Conservation (phyloP, 2,329 filamentous ascomycete species). For the Rutstroemia sp. region DNA sequence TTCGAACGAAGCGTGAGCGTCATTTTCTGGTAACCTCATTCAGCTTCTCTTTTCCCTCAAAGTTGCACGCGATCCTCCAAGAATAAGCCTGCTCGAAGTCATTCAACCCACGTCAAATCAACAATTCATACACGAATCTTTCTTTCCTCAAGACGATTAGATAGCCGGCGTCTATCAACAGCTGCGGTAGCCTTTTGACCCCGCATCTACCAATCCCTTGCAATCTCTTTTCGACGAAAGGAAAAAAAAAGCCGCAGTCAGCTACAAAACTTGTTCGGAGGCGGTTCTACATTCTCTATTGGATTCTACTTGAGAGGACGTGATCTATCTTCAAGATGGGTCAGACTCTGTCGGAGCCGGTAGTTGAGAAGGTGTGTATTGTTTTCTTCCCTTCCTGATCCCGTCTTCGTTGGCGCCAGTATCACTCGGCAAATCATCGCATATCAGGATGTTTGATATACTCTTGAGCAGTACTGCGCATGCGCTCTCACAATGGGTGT, state of each 20-base stretch:
- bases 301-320: constrained; percentile 23
- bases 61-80: constrained; percentile 7
- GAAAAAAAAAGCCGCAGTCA: not conserved
- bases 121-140: not conserved
- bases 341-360: constrained; percentile 98
- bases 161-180: constrained; percentile 6
- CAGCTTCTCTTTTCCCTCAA: not conserved
- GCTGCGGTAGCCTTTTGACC: not conserved
- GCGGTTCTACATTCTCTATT: constrained; percentile 6
- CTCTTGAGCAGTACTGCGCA: not conserved
- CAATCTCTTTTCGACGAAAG: constrained; percentile 4
- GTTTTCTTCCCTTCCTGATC: constrained; percentile 5
- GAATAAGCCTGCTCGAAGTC: not conserved
- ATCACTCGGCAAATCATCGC: constrained; percentile 1
- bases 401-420: constrained; percentile 1
- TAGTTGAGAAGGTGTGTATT: constrained; percentile 88
- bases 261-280: not conserved
- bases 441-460: not conserved
- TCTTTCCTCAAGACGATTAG: not conserved
- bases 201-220: constrained; percentile 4
- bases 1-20: not conserved
- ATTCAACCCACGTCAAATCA: not conserved
- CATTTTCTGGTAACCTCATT: constrained; percentile 2
- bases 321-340: constrained; percentile 56
- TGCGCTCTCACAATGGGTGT: not conserved